Conservation (phyloP, 2,329 filamentous ascomycete species). For the Xylariomycetidae sp. region DNA sequence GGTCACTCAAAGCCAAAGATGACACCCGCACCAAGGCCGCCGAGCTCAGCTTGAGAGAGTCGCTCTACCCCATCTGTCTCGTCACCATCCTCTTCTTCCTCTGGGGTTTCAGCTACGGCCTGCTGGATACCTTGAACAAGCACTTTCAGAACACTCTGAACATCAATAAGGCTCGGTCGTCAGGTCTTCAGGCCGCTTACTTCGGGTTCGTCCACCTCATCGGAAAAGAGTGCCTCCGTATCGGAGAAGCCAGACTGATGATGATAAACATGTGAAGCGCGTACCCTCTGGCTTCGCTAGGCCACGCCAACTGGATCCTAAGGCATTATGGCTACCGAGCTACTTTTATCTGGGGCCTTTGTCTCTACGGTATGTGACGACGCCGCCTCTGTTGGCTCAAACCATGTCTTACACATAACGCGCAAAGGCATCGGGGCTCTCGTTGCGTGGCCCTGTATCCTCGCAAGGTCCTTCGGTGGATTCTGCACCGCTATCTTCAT, state of each 20-base stretch:
- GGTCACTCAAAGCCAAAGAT: constrained; percentile 35
- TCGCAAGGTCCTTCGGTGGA: constrained; percentile 63
- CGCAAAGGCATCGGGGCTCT: constrained; percentile 47
- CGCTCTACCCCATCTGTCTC: constrained; percentile 60
- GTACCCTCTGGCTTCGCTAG: constrained; percentile 65
- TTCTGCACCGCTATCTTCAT: constrained; percentile 72
- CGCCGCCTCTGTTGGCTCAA: too few relatives aligned
- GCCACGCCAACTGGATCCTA: constrained; percentile 59
- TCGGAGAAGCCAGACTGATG: too few relatives aligned
- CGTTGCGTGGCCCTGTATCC: constrained; percentile 51
- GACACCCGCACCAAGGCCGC: constrained; percentile 47
- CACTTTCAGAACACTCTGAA: constrained; percentile 54
- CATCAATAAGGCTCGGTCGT: constrained; percentile 52
- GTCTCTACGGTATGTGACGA: constrained; percentile 49
- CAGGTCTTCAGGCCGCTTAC: constrained; percentile 60
- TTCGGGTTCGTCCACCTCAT: too few relatives aligned
- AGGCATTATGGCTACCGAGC: constrained; percentile 59
- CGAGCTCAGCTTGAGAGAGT: constrained; percentile 63
- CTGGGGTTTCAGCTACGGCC: constrained; percentile 54
- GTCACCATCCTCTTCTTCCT: constrained; percentile 64
- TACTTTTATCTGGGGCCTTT: constrained; percentile 64
- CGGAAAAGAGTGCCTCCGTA: too few relatives aligned
- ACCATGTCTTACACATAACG: constrained; percentile 14
- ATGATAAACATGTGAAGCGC: too few relatives aligned
- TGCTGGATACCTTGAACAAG: constrained; percentile 46